A percentile compares a stretch with the other conserved stretches of the same genome.
phyloP scores from a whole-genome alignment of 73 alveolate species.

The Blepharisma stoltei region DNA sequence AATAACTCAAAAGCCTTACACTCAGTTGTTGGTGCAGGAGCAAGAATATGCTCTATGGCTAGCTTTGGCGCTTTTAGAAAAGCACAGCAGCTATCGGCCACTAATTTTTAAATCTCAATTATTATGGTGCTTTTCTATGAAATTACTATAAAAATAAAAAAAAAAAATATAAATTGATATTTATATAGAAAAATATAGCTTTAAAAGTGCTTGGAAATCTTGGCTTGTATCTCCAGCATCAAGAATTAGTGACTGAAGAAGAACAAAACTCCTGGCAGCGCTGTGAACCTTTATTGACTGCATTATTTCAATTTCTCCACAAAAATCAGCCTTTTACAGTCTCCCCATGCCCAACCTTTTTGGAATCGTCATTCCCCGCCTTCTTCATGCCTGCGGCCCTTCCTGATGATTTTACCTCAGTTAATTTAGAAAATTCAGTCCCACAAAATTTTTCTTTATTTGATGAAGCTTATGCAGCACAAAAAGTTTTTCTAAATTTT shows the following conservation, averaged over 20 bases:
- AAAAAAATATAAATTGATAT: too few relatives aligned
- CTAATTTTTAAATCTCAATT: conserved; percentile 2
- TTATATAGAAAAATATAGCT: too few relatives aligned
- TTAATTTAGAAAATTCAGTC: background rate
- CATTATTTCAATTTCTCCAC: background rate
- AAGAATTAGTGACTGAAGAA: conserved; percentile 19
- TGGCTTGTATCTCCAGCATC: conserved; percentile 4
- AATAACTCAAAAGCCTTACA: conserved; percentile 3
- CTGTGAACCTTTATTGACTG: background rate
- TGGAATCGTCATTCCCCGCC: conserved; percentile 20
- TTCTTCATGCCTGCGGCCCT: conserved; percentile 11
- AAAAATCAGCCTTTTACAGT: background rate
- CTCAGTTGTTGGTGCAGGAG: conserved; percentile 24
- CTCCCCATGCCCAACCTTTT: conserved; percentile 1
- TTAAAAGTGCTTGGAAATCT: conserved; percentile 20
- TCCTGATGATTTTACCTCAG: conserved; percentile 22
- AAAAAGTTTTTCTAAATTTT: conserved; percentile 4
- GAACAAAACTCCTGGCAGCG: conserved; percentile 8
- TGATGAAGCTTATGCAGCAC: conserved; percentile 27
- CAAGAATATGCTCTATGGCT: conserved; percentile 30
- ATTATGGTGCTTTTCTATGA: too few relatives aligned
- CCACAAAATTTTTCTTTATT: conserved; percentile 1
- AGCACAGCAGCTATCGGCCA: conserved; percentile 4
- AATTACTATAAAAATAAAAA: too few relatives aligned
- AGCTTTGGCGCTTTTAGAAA: background rate